A percentile compares a stretch with the other conserved stretches of the same genome.
Evolutionary conservation across 2,329 filamentous ascomycete species (phyloP).

Genomic region (Aphanocladium album): DNA sequence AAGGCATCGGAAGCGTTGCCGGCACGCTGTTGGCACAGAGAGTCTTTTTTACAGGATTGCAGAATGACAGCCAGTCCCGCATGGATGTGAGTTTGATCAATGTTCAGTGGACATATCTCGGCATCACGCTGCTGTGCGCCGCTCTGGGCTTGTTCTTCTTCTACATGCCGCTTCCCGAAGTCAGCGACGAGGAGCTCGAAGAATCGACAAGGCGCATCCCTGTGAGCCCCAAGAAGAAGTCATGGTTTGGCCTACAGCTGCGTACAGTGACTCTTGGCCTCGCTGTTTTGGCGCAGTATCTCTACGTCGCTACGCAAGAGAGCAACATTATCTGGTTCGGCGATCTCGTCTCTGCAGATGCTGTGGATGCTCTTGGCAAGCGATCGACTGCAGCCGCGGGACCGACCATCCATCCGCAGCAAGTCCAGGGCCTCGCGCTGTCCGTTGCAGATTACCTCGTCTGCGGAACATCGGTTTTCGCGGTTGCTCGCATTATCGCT

Average conservation of each 20-base stretch:
- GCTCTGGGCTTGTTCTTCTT: constrained; percentile 64
- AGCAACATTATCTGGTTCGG: constrained; percentile 57
- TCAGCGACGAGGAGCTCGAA: constrained; percentile 51
- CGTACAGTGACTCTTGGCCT: constrained; percentile 58
- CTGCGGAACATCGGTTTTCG: constrained; percentile 67
- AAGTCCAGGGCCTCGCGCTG: constrained; percentile 43
- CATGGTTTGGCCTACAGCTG: constrained; percentile 44
- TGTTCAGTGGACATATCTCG: constrained; percentile 83
- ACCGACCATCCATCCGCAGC: constrained; percentile 21
- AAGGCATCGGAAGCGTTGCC: constrained; percentile 69
- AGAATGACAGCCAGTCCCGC: constrained; percentile 30
- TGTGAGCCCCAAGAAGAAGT: constrained; percentile 45
- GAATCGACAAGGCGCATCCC: constrained; percentile 42
- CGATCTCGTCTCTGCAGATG: constrained; percentile 40
- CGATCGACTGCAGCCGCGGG: constrained; percentile 24
- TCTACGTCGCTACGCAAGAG: constrained; percentile 72
- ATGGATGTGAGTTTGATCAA: constrained; percentile 57
- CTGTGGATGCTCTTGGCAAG: constrained; percentile 18
- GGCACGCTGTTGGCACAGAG: constrained; percentile 68
- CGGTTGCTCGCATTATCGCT: constrained; percentile 66
- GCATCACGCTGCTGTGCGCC: constrained; percentile 69
- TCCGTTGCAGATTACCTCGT: constrained; percentile 62
- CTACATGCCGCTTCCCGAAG: constrained; percentile 61
- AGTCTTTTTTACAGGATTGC: constrained; percentile 64
- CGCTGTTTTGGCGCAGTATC: constrained; percentile 71